These are phyloP conservation scores for Clathrospora elynae DNA, from an alignment of 2,329 filamentous ascomycete genomes.

Conservation along the genomic window DNA sequence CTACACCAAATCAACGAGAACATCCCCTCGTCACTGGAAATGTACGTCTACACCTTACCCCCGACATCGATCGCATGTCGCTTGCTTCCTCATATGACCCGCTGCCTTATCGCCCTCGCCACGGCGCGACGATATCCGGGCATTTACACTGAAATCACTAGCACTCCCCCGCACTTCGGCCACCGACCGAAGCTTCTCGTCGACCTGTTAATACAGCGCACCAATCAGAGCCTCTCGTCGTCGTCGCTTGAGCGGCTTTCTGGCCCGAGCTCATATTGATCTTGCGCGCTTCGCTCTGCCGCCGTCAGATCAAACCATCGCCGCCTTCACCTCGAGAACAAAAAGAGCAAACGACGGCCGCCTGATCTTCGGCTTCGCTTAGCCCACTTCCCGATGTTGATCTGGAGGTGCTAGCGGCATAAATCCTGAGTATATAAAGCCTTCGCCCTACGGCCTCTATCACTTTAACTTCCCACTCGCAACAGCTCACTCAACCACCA, in stretches of 20 bases:
- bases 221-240: not conserved
- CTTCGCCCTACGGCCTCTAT: not conserved
- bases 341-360: not conserved
- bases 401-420: not conserved
- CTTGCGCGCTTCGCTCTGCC: not conserved
- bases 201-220: not conserved
- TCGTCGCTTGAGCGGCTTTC: not conserved
- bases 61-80: too few relatives aligned
- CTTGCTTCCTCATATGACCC: too few relatives aligned
- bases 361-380: not conserved
- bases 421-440: not conserved
- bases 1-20: too few relatives aligned
- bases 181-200: not conserved
- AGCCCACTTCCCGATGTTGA: not conserved
- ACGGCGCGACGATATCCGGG: not conserved
- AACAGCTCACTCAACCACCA: too few relatives aligned
- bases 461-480: too few relatives aligned
- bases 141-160: not conserved
- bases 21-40: too few relatives aligned
- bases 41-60: too few relatives aligned
- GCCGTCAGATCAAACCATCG: not conserved
- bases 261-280: not conserved
- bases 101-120: not conserved
- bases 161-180: not conserved
- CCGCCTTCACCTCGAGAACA: not conserved